Percentiles rank a stretch among this genome's conserved stretches.
These are phyloP conservation scores for Acanthamoeba royreba DNA, from an alignment of 208 protist species.

Conservation along the genomic window DNA sequence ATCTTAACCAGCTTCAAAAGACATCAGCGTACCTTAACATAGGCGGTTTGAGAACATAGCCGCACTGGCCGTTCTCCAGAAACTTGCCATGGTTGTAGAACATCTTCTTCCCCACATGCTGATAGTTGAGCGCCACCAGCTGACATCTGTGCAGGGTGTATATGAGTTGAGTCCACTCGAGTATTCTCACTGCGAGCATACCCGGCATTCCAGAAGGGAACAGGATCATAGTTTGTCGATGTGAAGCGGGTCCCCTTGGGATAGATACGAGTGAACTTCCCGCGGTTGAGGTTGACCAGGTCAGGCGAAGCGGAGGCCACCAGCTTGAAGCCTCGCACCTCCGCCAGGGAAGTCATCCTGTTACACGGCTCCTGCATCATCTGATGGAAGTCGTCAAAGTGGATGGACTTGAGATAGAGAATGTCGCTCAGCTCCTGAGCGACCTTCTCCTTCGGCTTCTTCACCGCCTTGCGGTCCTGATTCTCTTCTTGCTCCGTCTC, in stretches of 20 bases:
- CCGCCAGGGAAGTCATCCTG: background rate
- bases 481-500: background rate
- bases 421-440: conserved; percentile 33
- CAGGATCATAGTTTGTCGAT: conserved; percentile 90
- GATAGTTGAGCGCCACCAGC: conserved; percentile 91
- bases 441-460: conserved; percentile 38
- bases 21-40: conserved; percentile 62
- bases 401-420: conserved; percentile 27
- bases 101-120: conserved; percentile 72
- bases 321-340: background rate
- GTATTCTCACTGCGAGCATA: background rate
- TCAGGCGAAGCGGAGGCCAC: background rate
- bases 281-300: conserved; percentile 71
- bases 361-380: background rate
- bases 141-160: conserved; percentile 76
- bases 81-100: conserved; percentile 89
- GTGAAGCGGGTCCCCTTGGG: conserved; percentile 87
- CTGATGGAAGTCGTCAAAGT: conserved; percentile 14
- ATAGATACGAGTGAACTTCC: conserved; percentile 88
- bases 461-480: background rate
- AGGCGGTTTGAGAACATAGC: conserved; percentile 91
- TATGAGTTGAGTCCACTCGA: background rate
- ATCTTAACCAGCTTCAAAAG: too few species aligned
- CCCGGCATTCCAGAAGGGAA: conserved; percentile 77
- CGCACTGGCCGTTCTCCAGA: conserved; percentile 87